These are phyloP conservation scores for Phytopythium vexans DNA, from an alignment of 352 stramenopile genomes.

Conservation along the genomic window DNA sequence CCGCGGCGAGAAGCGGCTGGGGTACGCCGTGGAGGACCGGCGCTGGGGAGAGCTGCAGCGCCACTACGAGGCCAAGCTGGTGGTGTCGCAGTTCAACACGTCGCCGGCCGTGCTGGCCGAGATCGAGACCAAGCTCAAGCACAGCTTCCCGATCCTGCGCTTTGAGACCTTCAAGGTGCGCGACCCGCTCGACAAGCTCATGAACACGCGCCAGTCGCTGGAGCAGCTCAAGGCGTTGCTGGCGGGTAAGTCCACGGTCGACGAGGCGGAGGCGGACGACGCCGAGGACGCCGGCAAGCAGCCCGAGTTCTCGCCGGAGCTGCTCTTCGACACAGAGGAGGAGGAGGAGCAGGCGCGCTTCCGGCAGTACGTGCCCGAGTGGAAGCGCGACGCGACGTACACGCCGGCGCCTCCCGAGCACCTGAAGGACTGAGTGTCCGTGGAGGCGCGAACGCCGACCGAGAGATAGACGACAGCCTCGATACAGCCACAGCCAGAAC, in stretches of 20 bases:
- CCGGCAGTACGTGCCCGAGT: slow-evolving; percentile 81
- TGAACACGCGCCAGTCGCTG: slow-evolving; percentile 78
- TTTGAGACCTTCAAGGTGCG: slow-evolving; percentile 87
- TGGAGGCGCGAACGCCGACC: neutral
- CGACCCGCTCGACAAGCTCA: slow-evolving; percentile 76
- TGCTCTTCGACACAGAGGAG: slow-evolving; percentile 55
- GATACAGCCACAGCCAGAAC: neutral
- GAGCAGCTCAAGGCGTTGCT: slow-evolving; percentile 56
- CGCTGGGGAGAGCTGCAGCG: slow-evolving; percentile 83
- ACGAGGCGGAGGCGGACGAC: slow-evolving; percentile 29
- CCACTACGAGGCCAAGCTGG: slow-evolving; percentile 83
- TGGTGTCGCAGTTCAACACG: slow-evolving; percentile 87
- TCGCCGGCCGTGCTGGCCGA: slow-evolving; percentile 64
- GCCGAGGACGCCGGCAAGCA: slow-evolving; percentile 32
- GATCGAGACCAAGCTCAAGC: slow-evolving; percentile 81
- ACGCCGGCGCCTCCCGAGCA: slow-evolving; percentile 59
- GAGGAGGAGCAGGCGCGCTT: slow-evolving; percentile 64
- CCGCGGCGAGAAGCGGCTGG: slow-evolving; percentile 77
- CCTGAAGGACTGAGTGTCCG: slow-evolving; percentile 41
- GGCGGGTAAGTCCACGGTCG: slow-evolving; percentile 33
- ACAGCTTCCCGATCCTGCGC: slow-evolving; percentile 80
- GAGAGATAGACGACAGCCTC: too few species aligned
- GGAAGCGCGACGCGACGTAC: slow-evolving; percentile 79
- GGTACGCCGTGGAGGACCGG: slow-evolving; percentile 82
- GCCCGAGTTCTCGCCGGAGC: slow-evolving; percentile 37